Conservation (phyloP, 306 rosid genomes). For the Quillaja saponaria region DNA sequence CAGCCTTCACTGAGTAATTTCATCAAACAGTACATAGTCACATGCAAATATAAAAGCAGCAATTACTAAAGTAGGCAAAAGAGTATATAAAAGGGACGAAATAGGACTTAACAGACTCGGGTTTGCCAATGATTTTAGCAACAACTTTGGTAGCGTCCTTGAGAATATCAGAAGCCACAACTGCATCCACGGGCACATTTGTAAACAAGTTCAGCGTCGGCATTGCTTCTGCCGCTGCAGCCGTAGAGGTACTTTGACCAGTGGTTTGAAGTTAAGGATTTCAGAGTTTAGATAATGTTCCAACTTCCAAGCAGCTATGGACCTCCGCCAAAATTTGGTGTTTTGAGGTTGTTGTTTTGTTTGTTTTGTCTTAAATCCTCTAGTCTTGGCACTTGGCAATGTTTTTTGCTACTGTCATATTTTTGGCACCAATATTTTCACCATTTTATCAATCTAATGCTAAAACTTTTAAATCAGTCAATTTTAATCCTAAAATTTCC, state of each 20-base stretch:
- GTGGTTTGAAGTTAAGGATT: not conserved
- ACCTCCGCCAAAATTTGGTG: not conserved
- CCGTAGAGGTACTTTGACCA: not conserved
- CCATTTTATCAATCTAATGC: slow-evolving; percentile 6
- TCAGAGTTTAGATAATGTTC: slow-evolving; percentile 11
- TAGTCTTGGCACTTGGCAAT: too few species aligned
- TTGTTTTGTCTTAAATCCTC: too few species aligned
- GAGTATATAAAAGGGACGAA: slow-evolving; percentile 26
- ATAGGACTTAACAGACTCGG: slow-evolving; percentile 69
- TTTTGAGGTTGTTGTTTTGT: too few species aligned
- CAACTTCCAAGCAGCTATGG: not conserved
- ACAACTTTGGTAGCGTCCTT: slow-evolving; percentile 93
- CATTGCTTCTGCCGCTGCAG: slow-evolving; percentile 39
- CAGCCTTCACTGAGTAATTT: slow-evolving; percentile 37
- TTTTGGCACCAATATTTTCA: not conserved
- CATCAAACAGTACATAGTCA: slow-evolving; percentile 53
- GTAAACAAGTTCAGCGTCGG: slow-evolving; percentile 85
- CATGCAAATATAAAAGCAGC: not conserved
- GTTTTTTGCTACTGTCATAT: too few species aligned
- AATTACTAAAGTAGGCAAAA: slow-evolving; percentile 13
- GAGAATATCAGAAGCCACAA: slow-evolving; percentile 84
- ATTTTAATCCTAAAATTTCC: too few species aligned
- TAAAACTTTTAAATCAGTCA: slow-evolving; percentile 19
- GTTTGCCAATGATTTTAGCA: slow-evolving; percentile 84
- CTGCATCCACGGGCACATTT: slow-evolving; percentile 82